Conservation (phyloP, 2,329 filamentous ascomycete species). For the Ascochyta koolunga region DNA sequence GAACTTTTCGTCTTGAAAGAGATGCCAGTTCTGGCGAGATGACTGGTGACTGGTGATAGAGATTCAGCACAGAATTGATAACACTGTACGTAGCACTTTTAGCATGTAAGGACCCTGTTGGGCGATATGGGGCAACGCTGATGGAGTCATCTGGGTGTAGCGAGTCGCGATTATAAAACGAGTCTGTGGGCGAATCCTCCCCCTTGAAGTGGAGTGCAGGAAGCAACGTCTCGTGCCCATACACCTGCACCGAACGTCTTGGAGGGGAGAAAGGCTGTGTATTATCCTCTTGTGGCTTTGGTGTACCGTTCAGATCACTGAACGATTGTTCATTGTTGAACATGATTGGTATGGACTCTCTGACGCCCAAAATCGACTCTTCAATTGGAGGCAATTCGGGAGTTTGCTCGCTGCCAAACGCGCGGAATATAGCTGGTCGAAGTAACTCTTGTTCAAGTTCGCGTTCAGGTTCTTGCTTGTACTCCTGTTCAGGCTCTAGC, state of each 20-base stretch:
- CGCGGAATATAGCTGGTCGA: constrained; percentile 38
- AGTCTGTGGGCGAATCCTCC: constrained; percentile 42
- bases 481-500: constrained; percentile 10
- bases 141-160: constrained; percentile 47
- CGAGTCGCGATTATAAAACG: constrained; percentile 41
- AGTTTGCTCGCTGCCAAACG: constrained; percentile 16
- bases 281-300: constrained; percentile 13
- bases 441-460: constrained; percentile 31
- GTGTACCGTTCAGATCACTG: constrained; percentile 2
- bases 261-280: constrained; percentile 20
- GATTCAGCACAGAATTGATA: constrained; percentile 49
- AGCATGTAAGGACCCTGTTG: constrained; percentile 39
- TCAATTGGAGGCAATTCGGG: constrained; percentile 27
- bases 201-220: constrained; percentile 35
- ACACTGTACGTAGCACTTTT: constrained; percentile 53
- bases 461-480: not conserved
- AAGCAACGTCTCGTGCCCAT: constrained; percentile 17
- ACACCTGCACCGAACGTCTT: constrained; percentile 21
- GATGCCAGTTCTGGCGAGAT: constrained; percentile 50
- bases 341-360: constrained; percentile 63
- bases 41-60: constrained; percentile 47
- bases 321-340: constrained; percentile 49
- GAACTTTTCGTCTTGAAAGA: constrained; percentile 49
- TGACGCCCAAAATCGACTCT: constrained; percentile 57
- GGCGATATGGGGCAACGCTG: constrained; percentile 44